A percentile compares a stretch with the other conserved stretches of the same genome.
phyloP scores from a whole-genome alignment of 306 rosid genomes.

The Dalbergia cochinchinensis region DNA sequence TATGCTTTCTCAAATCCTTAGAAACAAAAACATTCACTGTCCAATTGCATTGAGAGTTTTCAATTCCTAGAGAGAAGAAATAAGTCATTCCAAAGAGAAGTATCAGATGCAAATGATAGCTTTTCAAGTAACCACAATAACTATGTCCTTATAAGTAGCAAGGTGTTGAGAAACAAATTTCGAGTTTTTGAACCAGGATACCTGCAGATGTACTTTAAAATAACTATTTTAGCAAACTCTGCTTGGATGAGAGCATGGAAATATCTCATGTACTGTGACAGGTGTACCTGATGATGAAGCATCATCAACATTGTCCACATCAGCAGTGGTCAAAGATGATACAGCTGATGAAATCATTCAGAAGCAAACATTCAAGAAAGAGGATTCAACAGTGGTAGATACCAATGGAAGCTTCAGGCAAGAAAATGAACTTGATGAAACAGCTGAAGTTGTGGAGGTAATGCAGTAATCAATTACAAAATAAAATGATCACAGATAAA shows the following conservation, averaged over 20 bases:
- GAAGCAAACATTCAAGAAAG: not conserved
- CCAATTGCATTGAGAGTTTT: too few species aligned
- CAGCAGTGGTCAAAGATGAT: not conserved
- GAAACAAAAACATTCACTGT: not conserved
- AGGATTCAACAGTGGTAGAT: not conserved
- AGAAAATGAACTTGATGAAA: constrained; percentile 18
- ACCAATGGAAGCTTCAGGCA: not conserved
- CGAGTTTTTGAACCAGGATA: not conserved
- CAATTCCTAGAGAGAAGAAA: not conserved
- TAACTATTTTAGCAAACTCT: not conserved
- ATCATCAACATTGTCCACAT: not conserved
- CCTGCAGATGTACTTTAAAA: not conserved
- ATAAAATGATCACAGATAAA: not conserved
- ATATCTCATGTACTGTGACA: not conserved
- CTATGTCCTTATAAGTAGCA: not conserved
- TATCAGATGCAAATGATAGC: not conserved
- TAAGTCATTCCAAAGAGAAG: not conserved
- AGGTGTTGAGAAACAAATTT: not conserved
- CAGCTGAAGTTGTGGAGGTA: not conserved
- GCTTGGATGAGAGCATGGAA: not conserved
- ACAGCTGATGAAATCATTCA: not conserved
- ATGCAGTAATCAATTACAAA: not conserved
- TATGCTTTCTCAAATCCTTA: not conserved
- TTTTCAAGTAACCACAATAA: not conserved
- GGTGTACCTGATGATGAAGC: not conserved